Evolutionary conservation across 805 yeast species (phyloP).

Genomic region (Henningerozyma blattae): DNA sequence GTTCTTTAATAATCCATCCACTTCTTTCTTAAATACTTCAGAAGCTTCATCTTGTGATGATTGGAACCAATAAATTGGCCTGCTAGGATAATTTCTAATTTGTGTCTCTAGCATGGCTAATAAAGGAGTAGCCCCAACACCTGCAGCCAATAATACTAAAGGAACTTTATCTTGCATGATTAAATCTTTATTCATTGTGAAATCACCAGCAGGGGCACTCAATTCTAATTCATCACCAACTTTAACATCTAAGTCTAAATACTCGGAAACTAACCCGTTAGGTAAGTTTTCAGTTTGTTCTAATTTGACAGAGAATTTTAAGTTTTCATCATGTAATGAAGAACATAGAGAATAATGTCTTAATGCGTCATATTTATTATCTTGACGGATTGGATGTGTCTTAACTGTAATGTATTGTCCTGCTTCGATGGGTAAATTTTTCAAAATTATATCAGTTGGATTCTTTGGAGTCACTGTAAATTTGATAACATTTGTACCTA

Average conservation of each 20-base stretch:
- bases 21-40: conserved; percentile 17
- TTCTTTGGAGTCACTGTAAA: conserved; percentile 38
- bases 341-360: conserved; percentile 52
- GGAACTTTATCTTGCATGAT: conserved; percentile 23
- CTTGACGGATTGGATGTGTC: conserved; percentile 24
- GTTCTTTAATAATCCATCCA: conserved; percentile 11
- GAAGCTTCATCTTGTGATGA: conserved; percentile 13
- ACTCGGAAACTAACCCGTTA: conserved; percentile 38
- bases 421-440: conserved; percentile 17
- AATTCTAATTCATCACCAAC: conserved; percentile 38
- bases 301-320: conserved; percentile 45
- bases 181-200: conserved; percentile 24
- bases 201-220: conserved; percentile 50
- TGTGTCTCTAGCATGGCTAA: conserved; percentile 37
- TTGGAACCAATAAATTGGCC: conserved; percentile 24
- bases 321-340: conserved; percentile 25
- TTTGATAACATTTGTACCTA: conserved; percentile 36
- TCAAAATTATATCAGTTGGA: conserved; percentile 22
- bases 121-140: conserved; percentile 59
- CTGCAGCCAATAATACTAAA: conserved; percentile 41
- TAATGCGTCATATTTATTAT: conserved; percentile 30
- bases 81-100: conserved; percentile 12
- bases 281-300: conserved; percentile 18
- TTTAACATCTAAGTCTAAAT: conserved; percentile 34
- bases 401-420: conserved; percentile 31